phyloP scores from a whole-genome alignment of 257 asterid genomes.

The Solanum piurae region DNA sequence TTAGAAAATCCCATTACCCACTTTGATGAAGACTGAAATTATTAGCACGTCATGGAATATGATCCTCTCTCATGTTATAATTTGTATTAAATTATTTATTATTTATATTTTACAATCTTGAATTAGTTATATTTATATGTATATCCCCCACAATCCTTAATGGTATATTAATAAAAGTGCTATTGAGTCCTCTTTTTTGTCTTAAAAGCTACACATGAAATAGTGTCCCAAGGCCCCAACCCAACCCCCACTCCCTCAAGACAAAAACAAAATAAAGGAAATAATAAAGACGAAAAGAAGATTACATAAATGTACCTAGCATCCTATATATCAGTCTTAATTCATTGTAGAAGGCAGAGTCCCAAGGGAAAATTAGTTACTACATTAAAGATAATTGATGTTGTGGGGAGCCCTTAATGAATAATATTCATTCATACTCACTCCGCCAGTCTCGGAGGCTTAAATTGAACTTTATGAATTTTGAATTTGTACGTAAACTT shows the following conservation, averaged over 20 bases:
- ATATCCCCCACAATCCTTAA: neutral
- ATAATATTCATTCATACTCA: neutral
- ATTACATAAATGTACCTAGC: neutral
- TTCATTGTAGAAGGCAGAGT: neutral
- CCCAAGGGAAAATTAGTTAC: neutral
- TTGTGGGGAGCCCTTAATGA: neutral
- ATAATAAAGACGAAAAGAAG: neutral
- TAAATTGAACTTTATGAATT: neutral
- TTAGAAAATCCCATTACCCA: neutral
- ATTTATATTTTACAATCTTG: neutral
- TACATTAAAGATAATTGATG: neutral
- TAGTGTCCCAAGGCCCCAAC: neutral
- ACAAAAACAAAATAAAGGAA: neutral
- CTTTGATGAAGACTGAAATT: neutral
- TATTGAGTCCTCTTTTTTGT: neutral
- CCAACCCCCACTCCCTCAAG: neutral
- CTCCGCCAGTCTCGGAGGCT: accelerated
- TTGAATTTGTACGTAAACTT: neutral
- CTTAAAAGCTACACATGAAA: neutral
- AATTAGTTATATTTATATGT: neutral
- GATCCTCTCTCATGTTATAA: neutral
- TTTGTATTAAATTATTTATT: neutral
- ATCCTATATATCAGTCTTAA: neutral
- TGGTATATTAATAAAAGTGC: neutral
- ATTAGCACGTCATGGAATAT: neutral